Evolutionary conservation across 164 flowering plant genomes (phyloP), one percentile per base, ranked within the genome.

Genomic region (Berberis vulgaris): DNA sequence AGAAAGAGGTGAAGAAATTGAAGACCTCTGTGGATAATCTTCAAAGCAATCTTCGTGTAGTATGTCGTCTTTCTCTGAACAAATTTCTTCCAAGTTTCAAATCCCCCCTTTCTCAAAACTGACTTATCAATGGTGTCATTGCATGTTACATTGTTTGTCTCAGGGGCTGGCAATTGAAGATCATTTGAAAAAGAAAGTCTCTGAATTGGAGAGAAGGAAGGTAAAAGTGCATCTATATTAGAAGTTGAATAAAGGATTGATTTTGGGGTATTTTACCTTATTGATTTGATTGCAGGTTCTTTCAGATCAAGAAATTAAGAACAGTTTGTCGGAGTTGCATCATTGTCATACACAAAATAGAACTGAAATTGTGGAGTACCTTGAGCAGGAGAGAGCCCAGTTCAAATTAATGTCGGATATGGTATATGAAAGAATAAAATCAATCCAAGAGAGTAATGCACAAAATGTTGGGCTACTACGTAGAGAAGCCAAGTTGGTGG

Each of bases 101-200:
- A 7, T 52, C 2, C 13, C 26, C 26, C 0, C 26, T 26, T 26
- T 26, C 26, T 26, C 26, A 26, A 26, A 26, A 7, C 54, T 52
- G 54, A 10, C 4, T 10, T 7, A 4, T 52, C 11, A 52, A 52
- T 26, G 26, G 26, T 26, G 26, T 26, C 5, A 52, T 11, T 52
- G 49, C 5, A 52, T 4, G n/a, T 4, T 11, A 10, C n/a, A 10
- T 4, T 52, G 54, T 10, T 5, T 10, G 26, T 26, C 26, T 50
- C 68, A 91, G 99, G 97, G 97, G 13, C 65, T 87, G 82, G 88
- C 89, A 71, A 89, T 91, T 61, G 97, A 94, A 77, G 82, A 83
- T 59, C 95, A 86, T 72, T 74, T 94, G 59, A 89, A 81, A 79
- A 81, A 72, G 78, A 84, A 65, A 62, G 82, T 89, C 56, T 55